phyloP scores from a whole-genome alignment of 805 yeast genomes.

The Saccharomyces eubayanus region DNA sequence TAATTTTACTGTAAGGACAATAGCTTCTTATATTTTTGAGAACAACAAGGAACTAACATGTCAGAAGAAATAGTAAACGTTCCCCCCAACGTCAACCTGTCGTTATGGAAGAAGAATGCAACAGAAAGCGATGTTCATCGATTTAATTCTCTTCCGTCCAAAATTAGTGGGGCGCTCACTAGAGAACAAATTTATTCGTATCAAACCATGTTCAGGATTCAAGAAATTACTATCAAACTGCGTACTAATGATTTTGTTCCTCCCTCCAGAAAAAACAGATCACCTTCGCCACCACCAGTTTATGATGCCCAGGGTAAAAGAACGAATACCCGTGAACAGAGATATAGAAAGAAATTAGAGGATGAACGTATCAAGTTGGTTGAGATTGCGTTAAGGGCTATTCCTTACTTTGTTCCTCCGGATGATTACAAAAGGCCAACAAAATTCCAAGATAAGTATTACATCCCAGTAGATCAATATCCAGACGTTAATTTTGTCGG shows the following conservation, averaged over 20 bases:
- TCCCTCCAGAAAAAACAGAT: constrained; percentile 40
- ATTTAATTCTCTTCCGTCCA: constrained; percentile 31
- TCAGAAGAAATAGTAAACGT: constrained; percentile 5
- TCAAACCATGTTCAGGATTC: constrained; percentile 61
- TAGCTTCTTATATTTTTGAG: not conserved
- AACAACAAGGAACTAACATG: not conserved
- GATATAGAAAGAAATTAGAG: constrained; percentile 55
- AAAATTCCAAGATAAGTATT: constrained; percentile 70
- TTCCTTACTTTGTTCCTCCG: constrained; percentile 79
- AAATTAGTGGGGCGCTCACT: constrained; percentile 43
- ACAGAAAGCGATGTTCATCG: constrained; percentile 5
- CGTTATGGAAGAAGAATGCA: constrained; percentile 10
- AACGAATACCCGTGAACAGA: constrained; percentile 69
- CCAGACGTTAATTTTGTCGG: constrained; percentile 94
- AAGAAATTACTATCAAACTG: constrained; percentile 64
- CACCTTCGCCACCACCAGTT: constrained; percentile 88
- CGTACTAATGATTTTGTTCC: constrained; percentile 43
- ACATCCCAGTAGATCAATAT: constrained; percentile 74
- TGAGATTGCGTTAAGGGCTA: constrained; percentile 59
- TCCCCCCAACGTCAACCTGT: not conserved
- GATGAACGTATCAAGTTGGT: constrained; percentile 73
- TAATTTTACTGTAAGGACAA: not conserved
- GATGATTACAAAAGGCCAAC: constrained; percentile 63
- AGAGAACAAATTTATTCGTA: constrained; percentile 76
- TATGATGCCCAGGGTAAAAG: constrained; percentile 81